A percentile compares a stretch with the other conserved stretches of the same genome.
These are phyloP conservation scores for Suillus paluster DNA, from an alignment of 768 basidiomycete species.

Conservation along the genomic window DNA sequence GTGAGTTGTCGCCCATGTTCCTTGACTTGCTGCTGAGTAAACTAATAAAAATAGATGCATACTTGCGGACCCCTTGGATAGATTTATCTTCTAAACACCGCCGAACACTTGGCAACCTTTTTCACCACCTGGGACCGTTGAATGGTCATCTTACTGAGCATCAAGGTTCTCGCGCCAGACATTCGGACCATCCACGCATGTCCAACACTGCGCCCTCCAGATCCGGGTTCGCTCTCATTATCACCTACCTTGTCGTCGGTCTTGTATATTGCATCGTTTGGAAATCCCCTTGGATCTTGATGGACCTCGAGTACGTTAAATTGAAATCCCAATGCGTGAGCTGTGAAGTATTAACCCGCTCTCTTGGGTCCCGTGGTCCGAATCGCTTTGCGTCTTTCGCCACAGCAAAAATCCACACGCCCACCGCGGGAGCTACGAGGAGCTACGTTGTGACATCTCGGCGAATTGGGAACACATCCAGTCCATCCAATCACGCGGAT, in stretches of 20 bases:
- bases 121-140: not conserved
- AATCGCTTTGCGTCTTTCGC: not conserved
- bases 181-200: not conserved
- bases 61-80: not conserved
- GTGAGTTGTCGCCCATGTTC: not conserved
- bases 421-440: not conserved
- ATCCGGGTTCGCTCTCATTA: too few relatives aligned
- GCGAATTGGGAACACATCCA: not conserved
- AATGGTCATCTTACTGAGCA: not conserved
- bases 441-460: not conserved
- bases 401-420: not conserved
- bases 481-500: constrained; percentile 33
- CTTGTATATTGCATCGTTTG: too few relatives aligned
- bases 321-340: not conserved
- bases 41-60: not conserved
- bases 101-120: not conserved
- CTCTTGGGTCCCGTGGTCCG: not conserved
- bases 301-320: too few relatives aligned
- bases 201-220: too few relatives aligned
- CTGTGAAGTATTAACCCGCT: too few relatives aligned
- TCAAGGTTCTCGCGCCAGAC: not conserved
- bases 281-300: too few relatives aligned
- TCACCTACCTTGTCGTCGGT: too few relatives aligned
- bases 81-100: not conserved
- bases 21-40: not conserved